Percentiles rank a stretch among this genome's conserved stretches.
These are phyloP conservation scores for Oryza glumipatula DNA, from an alignment of 176 grass and related monocot genomes.

Conservation along the genomic window DNA sequence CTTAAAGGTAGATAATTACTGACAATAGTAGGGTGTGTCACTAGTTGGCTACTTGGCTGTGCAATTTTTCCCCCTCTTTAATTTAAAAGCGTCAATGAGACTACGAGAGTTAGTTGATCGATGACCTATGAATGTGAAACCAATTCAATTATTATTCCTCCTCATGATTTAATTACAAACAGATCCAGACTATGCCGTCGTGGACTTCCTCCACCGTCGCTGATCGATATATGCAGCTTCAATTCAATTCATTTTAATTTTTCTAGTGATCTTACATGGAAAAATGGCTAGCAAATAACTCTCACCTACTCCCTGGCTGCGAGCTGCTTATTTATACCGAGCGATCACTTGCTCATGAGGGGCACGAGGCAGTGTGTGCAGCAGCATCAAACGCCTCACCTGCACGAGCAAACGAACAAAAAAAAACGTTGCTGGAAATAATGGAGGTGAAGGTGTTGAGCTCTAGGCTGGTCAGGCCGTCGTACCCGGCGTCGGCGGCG, in stretches of 20 bases:
- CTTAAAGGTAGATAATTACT: too few species aligned
- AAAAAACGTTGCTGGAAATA: neutral
- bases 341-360: neutral
- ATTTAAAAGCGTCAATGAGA: neutral
- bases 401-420: neutral
- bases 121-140: neutral
- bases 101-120: neutral
- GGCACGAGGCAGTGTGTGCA: too few species aligned
- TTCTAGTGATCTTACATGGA: neutral
- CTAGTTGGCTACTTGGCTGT: too few species aligned
- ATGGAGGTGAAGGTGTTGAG: slow-evolving; percentile 72
- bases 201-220: too few species aligned
- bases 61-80: too few species aligned
- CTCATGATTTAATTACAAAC: too few species aligned
- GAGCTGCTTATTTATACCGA: slow-evolving; percentile 29
- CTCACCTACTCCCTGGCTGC: neutral
- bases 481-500: slow-evolving; percentile 34
- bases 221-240: neutral
- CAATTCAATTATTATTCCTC: neutral
- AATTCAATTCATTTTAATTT: too few species aligned
- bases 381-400: neutral
- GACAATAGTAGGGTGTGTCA: too few species aligned
- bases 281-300: neutral
- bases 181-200: too few species aligned
- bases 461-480: slow-evolving; percentile 54